Conservation (phyloP, 2,329 filamentous ascomycete genomes). For the Sporothrix sp. region DNA sequence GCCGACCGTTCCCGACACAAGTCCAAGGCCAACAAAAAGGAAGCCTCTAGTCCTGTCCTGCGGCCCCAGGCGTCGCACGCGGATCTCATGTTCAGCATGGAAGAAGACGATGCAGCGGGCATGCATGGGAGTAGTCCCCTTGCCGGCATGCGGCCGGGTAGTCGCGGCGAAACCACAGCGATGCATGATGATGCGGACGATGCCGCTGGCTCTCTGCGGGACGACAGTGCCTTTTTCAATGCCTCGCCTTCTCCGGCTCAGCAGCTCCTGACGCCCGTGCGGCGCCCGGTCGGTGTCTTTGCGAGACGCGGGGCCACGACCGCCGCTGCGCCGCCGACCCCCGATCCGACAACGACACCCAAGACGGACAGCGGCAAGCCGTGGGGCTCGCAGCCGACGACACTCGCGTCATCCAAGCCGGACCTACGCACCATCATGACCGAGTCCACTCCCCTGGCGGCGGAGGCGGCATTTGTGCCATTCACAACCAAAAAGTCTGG, state of each 20-base stretch:
- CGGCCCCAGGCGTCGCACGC: constrained; percentile 57
- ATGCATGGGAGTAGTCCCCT: constrained; percentile 24
- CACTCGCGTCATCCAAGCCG: constrained; percentile 45
- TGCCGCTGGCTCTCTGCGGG: not conserved
- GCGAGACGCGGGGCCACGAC: not conserved
- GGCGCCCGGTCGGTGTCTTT: not conserved
- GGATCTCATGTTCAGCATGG: constrained; percentile 92
- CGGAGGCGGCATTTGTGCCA: too few species aligned
- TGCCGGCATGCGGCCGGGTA: not conserved
- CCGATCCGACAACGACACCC: not conserved
- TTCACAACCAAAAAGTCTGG: too few species aligned
- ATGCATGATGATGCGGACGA: not conserved
- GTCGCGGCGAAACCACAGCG: not conserved
- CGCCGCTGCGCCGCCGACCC: not conserved
- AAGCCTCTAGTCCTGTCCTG: constrained; percentile 55
- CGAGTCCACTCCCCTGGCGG: too few species aligned
- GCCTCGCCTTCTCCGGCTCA: not conserved
- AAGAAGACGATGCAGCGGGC: constrained; percentile 52
- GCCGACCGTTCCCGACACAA: constrained; percentile 38
- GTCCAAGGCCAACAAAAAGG: constrained; percentile 39
- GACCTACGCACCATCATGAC: constrained; percentile 71
- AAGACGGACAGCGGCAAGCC: constrained; percentile 26
- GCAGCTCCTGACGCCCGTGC: not conserved
- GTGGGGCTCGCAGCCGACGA: constrained; percentile 42
- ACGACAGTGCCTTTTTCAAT: not conserved